A percentile compares a stretch with the other conserved stretches of the same genome.
Conservation (phyloP, 1,284 basidiomycete species). For the Xerocomus cyaneibrunnescens region DNA sequence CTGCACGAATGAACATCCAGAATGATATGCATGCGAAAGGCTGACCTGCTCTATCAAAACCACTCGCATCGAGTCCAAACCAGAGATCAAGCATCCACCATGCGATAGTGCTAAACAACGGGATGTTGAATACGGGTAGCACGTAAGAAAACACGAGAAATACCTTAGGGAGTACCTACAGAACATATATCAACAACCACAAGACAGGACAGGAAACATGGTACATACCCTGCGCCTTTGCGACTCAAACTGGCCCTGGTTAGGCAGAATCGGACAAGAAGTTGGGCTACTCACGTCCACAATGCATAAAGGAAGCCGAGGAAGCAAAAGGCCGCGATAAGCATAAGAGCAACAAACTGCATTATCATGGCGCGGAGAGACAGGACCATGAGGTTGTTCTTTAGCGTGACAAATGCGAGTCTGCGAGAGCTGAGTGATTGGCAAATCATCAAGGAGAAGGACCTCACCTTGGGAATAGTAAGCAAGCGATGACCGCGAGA, state of each 20-base stretch:
- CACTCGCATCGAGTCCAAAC: conserved; percentile 88
- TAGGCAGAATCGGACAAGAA: conserved; percentile 2
- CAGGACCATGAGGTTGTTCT: conserved; percentile 82
- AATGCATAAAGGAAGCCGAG: conserved; percentile 89
- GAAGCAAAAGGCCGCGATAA: conserved; percentile 88
- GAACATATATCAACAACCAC: background rate
- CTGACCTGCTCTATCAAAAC: conserved; percentile 77
- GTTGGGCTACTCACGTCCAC: conserved; percentile 67
- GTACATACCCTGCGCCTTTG: conserved; percentile 42
- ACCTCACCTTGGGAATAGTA: conserved; percentile 80
- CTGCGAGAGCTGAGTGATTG: conserved; percentile 36
- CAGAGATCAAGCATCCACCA: conserved; percentile 92
- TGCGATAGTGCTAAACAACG: conserved; percentile 56
- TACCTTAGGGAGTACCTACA: conserved; percentile 43
- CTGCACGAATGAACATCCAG: conserved; percentile 36
- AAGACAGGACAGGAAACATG: background rate
- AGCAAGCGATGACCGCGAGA: conserved; percentile 75
- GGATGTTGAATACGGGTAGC: background rate
- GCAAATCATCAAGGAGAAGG: background rate
- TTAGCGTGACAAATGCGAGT: conserved; percentile 84
- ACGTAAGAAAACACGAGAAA: conserved; percentile 5
- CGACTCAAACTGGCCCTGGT: conserved; percentile 51
- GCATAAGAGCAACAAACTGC: conserved; percentile 78
- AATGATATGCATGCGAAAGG: conserved; percentile 15
- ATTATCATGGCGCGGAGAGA: conserved; percentile 79